Percentiles rank a stretch among this genome's conserved stretches.
Evolutionary conservation across 345 rosid genomes (phyloP).

Genomic region (Kandelia obovata): DNA sequence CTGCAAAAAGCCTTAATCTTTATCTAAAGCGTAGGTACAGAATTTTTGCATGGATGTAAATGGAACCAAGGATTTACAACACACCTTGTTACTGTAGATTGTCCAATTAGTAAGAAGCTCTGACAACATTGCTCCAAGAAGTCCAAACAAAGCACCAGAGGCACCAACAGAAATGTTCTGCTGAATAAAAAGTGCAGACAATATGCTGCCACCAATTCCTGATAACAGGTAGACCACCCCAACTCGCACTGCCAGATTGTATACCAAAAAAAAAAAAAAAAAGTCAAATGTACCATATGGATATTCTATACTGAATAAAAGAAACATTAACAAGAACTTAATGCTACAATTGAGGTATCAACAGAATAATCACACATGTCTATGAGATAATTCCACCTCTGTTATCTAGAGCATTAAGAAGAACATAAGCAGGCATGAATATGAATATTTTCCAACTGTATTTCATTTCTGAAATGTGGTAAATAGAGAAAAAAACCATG

Average conservation of each 20-base stretch:
- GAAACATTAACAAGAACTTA: not conserved
- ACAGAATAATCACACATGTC: not conserved
- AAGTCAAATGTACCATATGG: not conserved
- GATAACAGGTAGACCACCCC: constrained; percentile 73
- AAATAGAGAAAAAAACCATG: constrained; percentile 4
- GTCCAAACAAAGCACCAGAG: constrained; percentile 98
- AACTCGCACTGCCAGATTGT: constrained; percentile 55
- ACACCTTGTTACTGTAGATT: constrained; percentile 75
- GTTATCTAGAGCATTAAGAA: not conserved
- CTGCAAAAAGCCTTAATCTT: not conserved
- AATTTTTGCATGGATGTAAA: not conserved
- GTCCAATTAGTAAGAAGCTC: constrained; percentile 91
- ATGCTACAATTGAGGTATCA: not conserved
- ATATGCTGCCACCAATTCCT: constrained; percentile 81
- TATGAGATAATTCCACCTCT: not conserved
- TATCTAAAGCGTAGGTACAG: not conserved
- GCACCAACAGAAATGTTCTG: constrained; percentile 93
- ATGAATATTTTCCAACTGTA: not conserved
- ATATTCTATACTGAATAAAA: not conserved
- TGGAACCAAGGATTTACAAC: not conserved
- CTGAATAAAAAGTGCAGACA: constrained; percentile 65
- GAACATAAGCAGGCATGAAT: not conserved
- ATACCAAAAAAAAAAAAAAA: not conserved
- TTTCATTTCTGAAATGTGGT: not conserved
- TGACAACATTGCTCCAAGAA: constrained; percentile 92